Conservation (phyloP, 345 rosid species). For the Chamaenerion angustifolium region DNA sequence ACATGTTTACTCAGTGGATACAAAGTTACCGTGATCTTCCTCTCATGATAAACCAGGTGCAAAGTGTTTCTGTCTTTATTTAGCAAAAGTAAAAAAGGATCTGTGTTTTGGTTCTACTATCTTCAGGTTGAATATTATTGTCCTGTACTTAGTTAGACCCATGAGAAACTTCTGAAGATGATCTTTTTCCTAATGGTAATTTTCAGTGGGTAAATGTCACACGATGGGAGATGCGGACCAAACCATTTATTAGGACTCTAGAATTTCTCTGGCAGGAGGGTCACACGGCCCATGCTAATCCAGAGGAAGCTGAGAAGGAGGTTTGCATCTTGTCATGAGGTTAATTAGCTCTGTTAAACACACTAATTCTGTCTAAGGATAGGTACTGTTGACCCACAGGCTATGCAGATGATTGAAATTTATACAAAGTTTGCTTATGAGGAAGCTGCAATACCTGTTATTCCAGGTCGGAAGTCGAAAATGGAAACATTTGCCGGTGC, state of each 20-base stretch:
- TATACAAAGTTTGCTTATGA: constrained; percentile 80
- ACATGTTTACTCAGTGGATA: constrained; percentile 93
- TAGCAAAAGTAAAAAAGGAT: not conserved
- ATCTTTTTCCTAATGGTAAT: not conserved
- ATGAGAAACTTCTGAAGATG: too few species aligned
- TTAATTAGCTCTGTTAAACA: not conserved
- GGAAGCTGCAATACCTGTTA: constrained; percentile 92
- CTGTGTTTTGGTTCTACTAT: not conserved
- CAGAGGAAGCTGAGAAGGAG: constrained; percentile 85
- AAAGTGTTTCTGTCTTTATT: not conserved
- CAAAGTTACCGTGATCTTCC: constrained; percentile 94
- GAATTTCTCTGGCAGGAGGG: constrained; percentile 96
- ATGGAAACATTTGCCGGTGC: constrained; percentile 94
- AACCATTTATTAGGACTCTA: constrained; percentile 86
- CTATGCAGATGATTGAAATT: constrained; percentile 72
- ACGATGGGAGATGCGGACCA: constrained; percentile 87
- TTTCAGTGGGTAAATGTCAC: constrained; percentile 89
- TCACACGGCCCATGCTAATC: constrained; percentile 81
- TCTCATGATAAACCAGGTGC: constrained; percentile 81
- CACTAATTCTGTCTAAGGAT: constrained; percentile 7
- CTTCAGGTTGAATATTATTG: too few species aligned
- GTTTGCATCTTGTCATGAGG: constrained; percentile 21
- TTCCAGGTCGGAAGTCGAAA: constrained; percentile 80
- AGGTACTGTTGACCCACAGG: constrained; percentile 42
- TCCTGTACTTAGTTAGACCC: too few species aligned